phyloP scores from a whole-genome alignment of 306 rosid species.

The Vigna unguiculata region DNA sequence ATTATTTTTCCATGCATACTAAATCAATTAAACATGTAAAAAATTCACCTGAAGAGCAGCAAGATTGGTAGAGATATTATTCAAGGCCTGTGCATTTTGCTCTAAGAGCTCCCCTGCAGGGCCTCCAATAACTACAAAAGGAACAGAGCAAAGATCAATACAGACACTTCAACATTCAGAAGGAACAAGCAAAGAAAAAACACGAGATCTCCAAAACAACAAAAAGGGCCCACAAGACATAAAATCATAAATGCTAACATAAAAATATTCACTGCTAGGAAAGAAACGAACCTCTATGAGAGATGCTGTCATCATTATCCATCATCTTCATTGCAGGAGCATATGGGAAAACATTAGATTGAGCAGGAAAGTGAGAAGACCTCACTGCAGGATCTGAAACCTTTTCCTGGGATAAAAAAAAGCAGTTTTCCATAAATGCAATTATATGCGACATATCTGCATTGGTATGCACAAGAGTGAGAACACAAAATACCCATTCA shows the following conservation, averaged over 20 bases:
- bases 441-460: neutral
- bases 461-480: neutral
- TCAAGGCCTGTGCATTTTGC: constrained; percentile 40
- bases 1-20: neutral
- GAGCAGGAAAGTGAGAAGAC: constrained; percentile 59
- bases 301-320: constrained; percentile 65
- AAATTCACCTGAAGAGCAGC: constrained; percentile 30
- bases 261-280: neutral
- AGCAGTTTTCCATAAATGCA: neutral
- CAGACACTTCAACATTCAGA: neutral
- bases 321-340: constrained; percentile 55
- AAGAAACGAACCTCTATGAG: constrained; percentile 53
- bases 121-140: constrained; percentile 46
- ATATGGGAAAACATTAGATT: constrained; percentile 56
- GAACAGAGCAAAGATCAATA: constrained; percentile 19
- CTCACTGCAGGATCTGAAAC: constrained; percentile 57
- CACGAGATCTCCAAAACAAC: neutral
- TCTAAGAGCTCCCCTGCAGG: constrained; percentile 40
- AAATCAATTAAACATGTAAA: neutral
- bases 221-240: neutral
- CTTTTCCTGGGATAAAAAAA: constrained; percentile 61
- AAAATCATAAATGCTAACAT: neutral
- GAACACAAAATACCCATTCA: neutral
- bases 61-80: constrained; percentile 41
- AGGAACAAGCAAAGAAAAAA: neutral